phyloP scores from a whole-genome alignment of 345 rosid genomes.

The Raphanus sativus region DNA sequence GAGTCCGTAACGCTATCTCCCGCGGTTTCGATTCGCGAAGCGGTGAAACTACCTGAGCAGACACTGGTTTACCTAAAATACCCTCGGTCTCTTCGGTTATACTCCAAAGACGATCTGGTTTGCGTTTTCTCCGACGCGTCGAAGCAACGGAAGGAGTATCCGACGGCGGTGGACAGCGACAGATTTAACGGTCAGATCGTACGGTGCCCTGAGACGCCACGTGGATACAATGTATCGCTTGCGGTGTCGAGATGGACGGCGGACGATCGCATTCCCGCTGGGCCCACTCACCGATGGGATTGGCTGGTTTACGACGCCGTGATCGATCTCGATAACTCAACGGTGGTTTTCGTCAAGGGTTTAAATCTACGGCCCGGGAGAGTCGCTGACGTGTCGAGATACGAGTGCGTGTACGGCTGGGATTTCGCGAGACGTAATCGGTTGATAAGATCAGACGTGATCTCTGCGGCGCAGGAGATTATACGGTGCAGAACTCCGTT shows the following conservation, averaged over 20 bases:
- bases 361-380: slow-evolving; percentile 68
- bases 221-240: slow-evolving; percentile 46
- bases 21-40: slow-evolving; percentile 48
- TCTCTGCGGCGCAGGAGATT: slow-evolving; percentile 75
- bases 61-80: slow-evolving; percentile 60
- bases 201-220: slow-evolving; percentile 59
- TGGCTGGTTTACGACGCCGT: slow-evolving; percentile 68
- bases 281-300: slow-evolving; percentile 61
- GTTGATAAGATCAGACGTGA: slow-evolving; percentile 49
- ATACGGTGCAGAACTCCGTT: slow-evolving; percentile 74
- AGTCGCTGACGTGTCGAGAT: slow-evolving; percentile 53
- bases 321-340: slow-evolving; percentile 71
- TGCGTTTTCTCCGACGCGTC: slow-evolving; percentile 57
- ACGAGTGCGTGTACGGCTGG: slow-evolving; percentile 90
- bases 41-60: slow-evolving; percentile 67
- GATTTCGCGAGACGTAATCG: slow-evolving; percentile 54
- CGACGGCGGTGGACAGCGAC: slow-evolving; percentile 41
- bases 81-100: slow-evolving; percentile 49
- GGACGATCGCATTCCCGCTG: slow-evolving; percentile 36
- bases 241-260: slow-evolving; percentile 33
- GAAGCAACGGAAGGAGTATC: slow-evolving; percentile 39
- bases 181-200: slow-evolving; percentile 49
- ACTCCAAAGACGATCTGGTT: slow-evolving; percentile 50
- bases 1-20: slow-evolving; percentile 28
- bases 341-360: slow-evolving; percentile 74